phyloP scores from a whole-genome alignment of 371 early-diverging fungal species.

The Apophysomyces variabilis region DNA sequence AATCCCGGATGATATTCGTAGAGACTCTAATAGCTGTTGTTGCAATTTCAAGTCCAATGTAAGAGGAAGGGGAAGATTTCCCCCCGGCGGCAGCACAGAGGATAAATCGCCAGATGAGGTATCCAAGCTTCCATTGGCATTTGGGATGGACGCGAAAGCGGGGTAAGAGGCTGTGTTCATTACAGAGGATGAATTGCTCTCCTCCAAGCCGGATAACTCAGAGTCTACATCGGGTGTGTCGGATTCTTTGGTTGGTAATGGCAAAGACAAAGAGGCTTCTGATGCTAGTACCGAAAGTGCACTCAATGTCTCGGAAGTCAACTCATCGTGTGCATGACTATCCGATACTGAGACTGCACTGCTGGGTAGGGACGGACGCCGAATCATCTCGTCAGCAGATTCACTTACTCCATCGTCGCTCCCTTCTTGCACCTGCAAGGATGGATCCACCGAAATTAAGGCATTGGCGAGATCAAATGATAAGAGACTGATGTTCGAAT shows the following conservation, averaged over 20 bases:
- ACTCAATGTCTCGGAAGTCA: conserved; percentile 32
- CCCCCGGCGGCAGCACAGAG: background rate
- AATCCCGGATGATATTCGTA: conserved; percentile 17
- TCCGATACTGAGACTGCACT: conserved; percentile 41
- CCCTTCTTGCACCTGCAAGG: background rate
- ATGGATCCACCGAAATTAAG: background rate
- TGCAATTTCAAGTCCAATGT: conserved; percentile 21
- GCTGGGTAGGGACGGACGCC: conserved; percentile 45
- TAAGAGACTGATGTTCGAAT: conserved; percentile 12
- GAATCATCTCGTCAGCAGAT: conserved; percentile 18
- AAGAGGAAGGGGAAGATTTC: background rate
- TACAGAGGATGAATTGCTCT: background rate
- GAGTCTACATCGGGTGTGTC: conserved; percentile 8
- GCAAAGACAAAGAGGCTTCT: conserved; percentile 21
- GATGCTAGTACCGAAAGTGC: conserved; percentile 28
- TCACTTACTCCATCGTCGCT: background rate
- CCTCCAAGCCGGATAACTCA: background rate
- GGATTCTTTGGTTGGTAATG: conserved; percentile 22
- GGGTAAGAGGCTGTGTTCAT: background rate
- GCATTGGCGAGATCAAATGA: conserved; percentile 6
- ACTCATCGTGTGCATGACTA: conserved; percentile 23
- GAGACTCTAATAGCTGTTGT: conserved; percentile 40
- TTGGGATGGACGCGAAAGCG: no score
- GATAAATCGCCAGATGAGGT: background rate
- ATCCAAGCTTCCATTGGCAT: background rate